Evolutionary conservation across 2,329 filamentous ascomycete species (phyloP).

Genomic region (Dactylellina cionopaga): DNA sequence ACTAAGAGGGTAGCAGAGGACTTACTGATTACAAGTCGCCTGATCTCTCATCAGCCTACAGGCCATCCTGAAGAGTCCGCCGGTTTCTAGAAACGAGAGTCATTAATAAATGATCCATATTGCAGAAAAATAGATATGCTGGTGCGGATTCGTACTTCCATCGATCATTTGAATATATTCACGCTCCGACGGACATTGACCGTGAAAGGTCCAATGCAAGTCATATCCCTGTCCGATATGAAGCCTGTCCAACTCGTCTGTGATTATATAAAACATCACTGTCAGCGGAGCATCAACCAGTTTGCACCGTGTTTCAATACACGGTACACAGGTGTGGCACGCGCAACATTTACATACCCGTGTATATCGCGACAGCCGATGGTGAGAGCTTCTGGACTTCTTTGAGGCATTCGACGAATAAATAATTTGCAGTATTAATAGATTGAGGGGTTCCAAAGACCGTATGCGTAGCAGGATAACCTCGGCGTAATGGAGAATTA

Average conservation of each 20-base stretch:
- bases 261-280: background rate
- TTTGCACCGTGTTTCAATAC: background rate
- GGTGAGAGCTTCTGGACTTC: background rate
- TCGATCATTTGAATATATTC: slow-evolving; percentile 13
- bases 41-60: background rate
- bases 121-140: background rate
- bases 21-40: background rate
- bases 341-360: background rate
- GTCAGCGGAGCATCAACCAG: background rate
- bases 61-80: slow-evolving; percentile 9
- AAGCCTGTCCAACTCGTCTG: slow-evolving; percentile 3
- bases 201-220: slow-evolving; percentile 24
- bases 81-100: background rate
- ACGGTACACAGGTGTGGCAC: too few species aligned
- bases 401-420: slow-evolving; percentile 1
- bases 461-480: background rate
- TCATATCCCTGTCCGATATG: slow-evolving; percentile 11
- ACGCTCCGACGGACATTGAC: background rate
- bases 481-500: background rate
- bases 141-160: background rate
- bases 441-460: slow-evolving; percentile 6
- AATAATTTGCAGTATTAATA: slow-evolving; percentile 10
- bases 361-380: background rate
- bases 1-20: too few species aligned
- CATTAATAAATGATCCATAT: too few species aligned